Base-by-base conservation (phyloP, 176 grass and related monocot genomes). In the Eremochloa ophiuroides region DNA sequence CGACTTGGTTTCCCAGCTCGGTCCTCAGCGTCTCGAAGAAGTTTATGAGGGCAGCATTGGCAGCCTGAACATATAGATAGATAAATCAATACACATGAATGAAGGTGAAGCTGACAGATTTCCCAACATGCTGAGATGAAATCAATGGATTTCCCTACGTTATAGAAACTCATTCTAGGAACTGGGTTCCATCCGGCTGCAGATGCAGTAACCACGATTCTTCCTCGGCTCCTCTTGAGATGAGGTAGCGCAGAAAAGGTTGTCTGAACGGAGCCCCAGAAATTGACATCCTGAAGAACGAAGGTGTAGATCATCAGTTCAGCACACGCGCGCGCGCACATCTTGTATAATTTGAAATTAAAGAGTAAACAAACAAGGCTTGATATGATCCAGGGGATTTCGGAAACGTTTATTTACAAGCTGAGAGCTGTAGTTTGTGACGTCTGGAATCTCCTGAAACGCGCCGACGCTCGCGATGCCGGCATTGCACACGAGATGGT, bases 211-310 rank as follows among this genome's bases (percentile, higher is more conserved):
- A 93, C 88, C 3, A 93, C 66, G 18, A 96, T 90, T 10, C 66
- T 89, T 26, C 93, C 93, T 5, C 62, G 66, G 58, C 35, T 93
- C 18, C 78, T 83, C 59, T 91, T 91, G 3, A 96, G 85, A 55
- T 82, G 56, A 23, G 93, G 93, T 4, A 96, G 86, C 0, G 93
- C 88, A 28, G 74, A 87, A 20, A 69, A 93, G 33, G 90, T 93
- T 1, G 93, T 75, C 15, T 93, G 87, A 40, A 96, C 83, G 2
- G 88, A 81, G 4, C 93, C 93, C 93, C 90, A 96, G 33, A 96
- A 96, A 22, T 96, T 96, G 0, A 96, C 80, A 56, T 96, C 90
- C 93, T 93, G 79, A 18, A 78, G 50, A 10, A 13, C 29, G 4
- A 43, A 8, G 20, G n/a, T n/a, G n/a, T 7, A 55, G 20, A 53